Evolutionary conservation across 169 alveolate genomes (phyloP), one percentile per base, ranked within the genome.

Genomic region (Plasmodium billcollinsi): DNA sequence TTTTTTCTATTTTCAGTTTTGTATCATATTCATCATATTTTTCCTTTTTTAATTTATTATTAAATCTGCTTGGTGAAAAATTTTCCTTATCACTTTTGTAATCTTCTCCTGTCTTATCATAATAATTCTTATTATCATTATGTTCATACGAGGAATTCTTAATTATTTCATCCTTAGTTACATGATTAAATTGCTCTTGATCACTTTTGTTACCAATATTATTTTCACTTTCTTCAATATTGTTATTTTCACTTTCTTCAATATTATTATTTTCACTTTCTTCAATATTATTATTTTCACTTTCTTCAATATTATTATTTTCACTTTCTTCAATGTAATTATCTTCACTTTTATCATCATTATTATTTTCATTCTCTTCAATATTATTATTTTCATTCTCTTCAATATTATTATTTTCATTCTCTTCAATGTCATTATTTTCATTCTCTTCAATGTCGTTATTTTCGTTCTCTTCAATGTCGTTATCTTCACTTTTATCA

Each of bases 381-480:
- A 7, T 15, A 47, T n/a, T 21, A 15, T 73, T 54, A 18, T 62
- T 5, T 74, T 78, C 26, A 3, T 71, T 5, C 29, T 66, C 1
- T 15, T 83, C 12, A 1, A 14, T n/a, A 24, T 56, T 29, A 20
- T n/a, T 20, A 39, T 59, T 74, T n/a, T 69, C 86, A 14, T 39
- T 62, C 39, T 33, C 52, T n/a, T 66, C 43, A 45, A 62, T 43
- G 59, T 52, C 52, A 6, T 89, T 73, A 2, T 20, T 88, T 8
- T 14, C 52, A 54, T 26, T 61, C 33, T 39, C 72, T 1, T 39
- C 21, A 18, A 7, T 47, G 2, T 54, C 59, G 8, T 86, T 52
- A 39, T 58, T 74, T 9, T 69, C 86, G 8, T 39, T 61, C 24
- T 33, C 52, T n/a, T 72, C 43, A 26, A 62, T 43, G 50, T 50